phyloP scores from a whole-genome alignment of 768 basidiomycete species.

The Peribolospora kevripleyi region DNA sequence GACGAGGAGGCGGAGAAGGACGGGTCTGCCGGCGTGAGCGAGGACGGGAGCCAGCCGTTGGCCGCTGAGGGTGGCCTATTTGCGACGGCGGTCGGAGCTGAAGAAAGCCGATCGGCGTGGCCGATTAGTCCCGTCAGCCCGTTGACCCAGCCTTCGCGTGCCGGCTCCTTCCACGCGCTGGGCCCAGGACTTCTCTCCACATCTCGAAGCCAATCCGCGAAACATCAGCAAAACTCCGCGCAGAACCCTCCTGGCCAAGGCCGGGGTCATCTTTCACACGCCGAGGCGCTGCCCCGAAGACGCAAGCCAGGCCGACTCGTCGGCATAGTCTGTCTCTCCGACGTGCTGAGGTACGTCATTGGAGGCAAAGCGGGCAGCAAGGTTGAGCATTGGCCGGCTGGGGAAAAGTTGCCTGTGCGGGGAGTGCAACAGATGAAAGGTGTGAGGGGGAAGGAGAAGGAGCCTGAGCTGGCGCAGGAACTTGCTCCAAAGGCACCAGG shows the following conservation, averaged over 20 bases:
- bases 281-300: neutral
- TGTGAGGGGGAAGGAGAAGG: no score
- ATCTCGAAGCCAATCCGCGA: conserved; percentile 1
- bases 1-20: conserved; percentile 11
- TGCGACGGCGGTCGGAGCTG: conserved; percentile 24
- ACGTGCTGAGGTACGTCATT: conserved; percentile 63
- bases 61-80: neutral
- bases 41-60: neutral
- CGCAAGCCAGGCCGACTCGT: conserved; percentile 34
- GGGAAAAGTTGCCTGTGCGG: no score
- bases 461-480: no score
- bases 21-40: conserved; percentile 15
- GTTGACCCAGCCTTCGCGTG: neutral
- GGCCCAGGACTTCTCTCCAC: neutral
- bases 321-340: conserved; percentile 69
- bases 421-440: no score
- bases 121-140: neutral
- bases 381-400: no score
- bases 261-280: conserved; percentile 5
- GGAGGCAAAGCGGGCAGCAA: conserved; percentile 2
- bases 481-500: no score
- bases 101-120: conserved; percentile 16
- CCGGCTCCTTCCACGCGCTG: neutral
- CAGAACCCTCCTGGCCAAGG: conserved; percentile 8
- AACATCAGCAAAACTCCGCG: neutral